Percentiles rank a stretch among this genome's conserved stretches.
Conservation (phyloP, 192 early-diverging fungal genomes). For the Podila epicladia region DNA sequence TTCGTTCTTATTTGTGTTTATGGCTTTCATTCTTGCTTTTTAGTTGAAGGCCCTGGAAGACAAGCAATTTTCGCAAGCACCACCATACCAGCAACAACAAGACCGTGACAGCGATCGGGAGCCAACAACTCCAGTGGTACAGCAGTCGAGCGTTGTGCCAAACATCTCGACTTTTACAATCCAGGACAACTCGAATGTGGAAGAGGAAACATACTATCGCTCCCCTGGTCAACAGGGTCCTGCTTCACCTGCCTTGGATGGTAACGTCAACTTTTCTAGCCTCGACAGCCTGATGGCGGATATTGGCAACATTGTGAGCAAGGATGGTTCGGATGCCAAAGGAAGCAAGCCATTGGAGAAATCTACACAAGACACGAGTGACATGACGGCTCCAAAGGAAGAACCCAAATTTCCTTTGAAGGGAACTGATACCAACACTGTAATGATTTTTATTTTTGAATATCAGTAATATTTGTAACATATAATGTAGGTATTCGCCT, state of each 20-base stretch:
- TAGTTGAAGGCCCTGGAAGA: constrained; percentile 45
- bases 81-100: constrained; percentile 12
- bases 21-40: background rate
- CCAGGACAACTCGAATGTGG: constrained; percentile 35
- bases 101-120: constrained; percentile 23
- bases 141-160: constrained; percentile 45
- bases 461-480: background rate
- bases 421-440: constrained; percentile 4
- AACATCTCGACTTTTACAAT: constrained; percentile 48
- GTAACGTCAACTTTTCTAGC: constrained; percentile 64
- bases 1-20: background rate
- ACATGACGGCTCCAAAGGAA: constrained; percentile 8
- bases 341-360: background rate
- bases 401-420: constrained; percentile 10
- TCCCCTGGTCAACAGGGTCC: constrained; percentile 30
- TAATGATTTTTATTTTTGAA: background rate
- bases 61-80: constrained; percentile 26
- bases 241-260: constrained; percentile 31
- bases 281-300: constrained; percentile 83
- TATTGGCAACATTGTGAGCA: constrained; percentile 69
- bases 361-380: background rate
- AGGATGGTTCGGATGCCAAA: constrained; percentile 27
- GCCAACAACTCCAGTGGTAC: constrained; percentile 28
- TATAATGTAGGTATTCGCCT: too few relatives aligned
- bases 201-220: constrained; percentile 41